Evolutionary conservation across 352 stramenopile genomes (phyloP), one percentile per base, ranked within the genome.

Genomic region (Phytophthora sansomeana): DNA sequence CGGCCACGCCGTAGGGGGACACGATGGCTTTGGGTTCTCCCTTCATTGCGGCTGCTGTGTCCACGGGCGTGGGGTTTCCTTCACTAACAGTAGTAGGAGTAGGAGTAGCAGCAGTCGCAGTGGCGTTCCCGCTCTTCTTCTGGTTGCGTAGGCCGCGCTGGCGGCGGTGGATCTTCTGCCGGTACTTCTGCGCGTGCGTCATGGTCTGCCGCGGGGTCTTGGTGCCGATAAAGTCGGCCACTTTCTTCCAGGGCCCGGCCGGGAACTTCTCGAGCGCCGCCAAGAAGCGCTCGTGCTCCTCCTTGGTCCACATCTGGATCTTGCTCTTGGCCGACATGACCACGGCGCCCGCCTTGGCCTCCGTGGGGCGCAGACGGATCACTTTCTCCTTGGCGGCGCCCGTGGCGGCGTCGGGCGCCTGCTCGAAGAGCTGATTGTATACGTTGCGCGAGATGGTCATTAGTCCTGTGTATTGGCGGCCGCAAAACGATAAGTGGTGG

Each of bases 201-300:
- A 93, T 93, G 33, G 98, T 99, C 76, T 99, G 97, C 17, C 96
- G 91, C 7, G 95, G 83, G 5, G 87, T 96, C 61, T 95, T 93
- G 9, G 87, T 93, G 52, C 86, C 83, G 43, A 96, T 91, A 63
- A 89, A 83, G 42, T 92, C 86, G 4, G 87, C 82, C n/a, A 96
- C 85, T 29, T 88, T 90, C 74, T 95, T 93, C 88, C 88, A 96
- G 13, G 88, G 88, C 5, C 88, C 88, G 5, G 83, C 80, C 0
- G 88, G 88, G 73, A 84, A 96, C 82, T 91, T 91, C 62, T 96
- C 85, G 19, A 96, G 80, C 30, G 88, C 88, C 26, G 84, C 81
- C 11, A 96, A 75, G 55, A 96, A 96, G 11, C 82, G 83, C 53
- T 95, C 88, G 73, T 96, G 88, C 68, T 95, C 86, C 49, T 95